Conservation (phyloP, 177 flowering plant genomes). For the Vitis hybrid region DNA sequence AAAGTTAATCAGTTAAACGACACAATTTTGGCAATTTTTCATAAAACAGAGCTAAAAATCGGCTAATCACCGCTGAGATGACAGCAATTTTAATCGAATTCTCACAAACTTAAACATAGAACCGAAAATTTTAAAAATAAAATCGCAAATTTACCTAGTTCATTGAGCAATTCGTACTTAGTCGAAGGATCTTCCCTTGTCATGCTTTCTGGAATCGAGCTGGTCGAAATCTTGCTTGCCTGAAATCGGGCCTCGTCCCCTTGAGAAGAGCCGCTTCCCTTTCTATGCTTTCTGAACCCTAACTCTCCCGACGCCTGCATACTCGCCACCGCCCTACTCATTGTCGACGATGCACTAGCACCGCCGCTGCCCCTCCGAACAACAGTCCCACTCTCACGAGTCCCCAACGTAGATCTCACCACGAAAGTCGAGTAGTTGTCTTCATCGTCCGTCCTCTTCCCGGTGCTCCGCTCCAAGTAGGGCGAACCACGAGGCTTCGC, state of each 20-base stretch:
- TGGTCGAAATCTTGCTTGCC: constrained; percentile 60
- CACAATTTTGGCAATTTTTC: too few relatives aligned
- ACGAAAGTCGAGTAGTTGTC: constrained; percentile 74
- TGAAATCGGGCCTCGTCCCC: constrained; percentile 36
- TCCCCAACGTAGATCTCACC: constrained; percentile 41
- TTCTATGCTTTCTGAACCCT: constrained; percentile 56
- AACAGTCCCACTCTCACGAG: constrained; percentile 50
- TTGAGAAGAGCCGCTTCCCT: constrained; percentile 24
- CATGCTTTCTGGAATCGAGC: constrained; percentile 85
- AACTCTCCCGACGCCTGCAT: constrained; percentile 63
- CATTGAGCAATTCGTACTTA: constrained; percentile 89
- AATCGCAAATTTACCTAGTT: constrained; percentile 60
- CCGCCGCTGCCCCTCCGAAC: constrained; percentile 43
- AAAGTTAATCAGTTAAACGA: background rate
- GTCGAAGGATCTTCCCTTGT: constrained; percentile 83
- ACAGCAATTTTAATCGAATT: too few relatives aligned
- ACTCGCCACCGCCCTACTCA: constrained; percentile 79
- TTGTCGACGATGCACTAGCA: constrained; percentile 34
- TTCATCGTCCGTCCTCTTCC: constrained; percentile 23
- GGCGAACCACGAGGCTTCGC: constrained; percentile 25
- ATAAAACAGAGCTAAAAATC: too few relatives aligned
- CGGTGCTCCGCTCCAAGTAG: constrained; percentile 15
- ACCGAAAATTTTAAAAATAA: background rate
- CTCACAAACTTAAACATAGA: background rate
- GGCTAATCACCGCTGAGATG: too few relatives aligned